These are phyloP conservation scores for Fraxinus ornus DNA, from an alignment of 305 asterid species.

Conservation along the genomic window DNA sequence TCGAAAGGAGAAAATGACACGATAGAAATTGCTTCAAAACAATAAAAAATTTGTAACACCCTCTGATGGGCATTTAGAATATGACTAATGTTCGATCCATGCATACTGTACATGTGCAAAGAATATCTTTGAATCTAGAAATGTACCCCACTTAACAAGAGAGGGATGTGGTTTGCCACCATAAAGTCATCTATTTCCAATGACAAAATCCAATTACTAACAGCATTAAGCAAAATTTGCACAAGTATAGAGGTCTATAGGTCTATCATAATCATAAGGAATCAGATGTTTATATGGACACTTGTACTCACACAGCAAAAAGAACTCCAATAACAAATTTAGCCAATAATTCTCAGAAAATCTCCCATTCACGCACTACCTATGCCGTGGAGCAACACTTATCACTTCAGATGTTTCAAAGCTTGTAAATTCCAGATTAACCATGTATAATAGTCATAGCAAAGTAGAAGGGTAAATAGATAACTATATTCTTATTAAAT, in stretches of 20 bases:
- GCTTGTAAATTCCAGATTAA: not conserved
- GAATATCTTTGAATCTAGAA: not conserved
- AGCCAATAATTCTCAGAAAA: not conserved
- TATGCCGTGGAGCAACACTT: not conserved
- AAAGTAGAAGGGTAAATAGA: not conserved
- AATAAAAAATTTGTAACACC: not conserved
- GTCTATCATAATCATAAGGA: not conserved
- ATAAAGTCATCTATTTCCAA: not conserved
- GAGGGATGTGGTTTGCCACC: not conserved
- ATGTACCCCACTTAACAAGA: not conserved
- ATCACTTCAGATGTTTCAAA: not conserved
- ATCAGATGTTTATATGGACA: not conserved
- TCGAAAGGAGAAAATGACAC: conserved; percentile 8
- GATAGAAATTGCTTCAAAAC: conserved; percentile 7
- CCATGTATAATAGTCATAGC: not conserved
- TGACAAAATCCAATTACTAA: not conserved
- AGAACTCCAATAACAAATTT: not conserved
- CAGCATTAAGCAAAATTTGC: not conserved
- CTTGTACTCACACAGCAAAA: not conserved
- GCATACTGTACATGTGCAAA: not conserved
- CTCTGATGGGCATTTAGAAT: not conserved
- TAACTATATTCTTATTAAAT: not conserved
- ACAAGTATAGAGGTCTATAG: not conserved
- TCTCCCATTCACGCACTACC: not conserved
- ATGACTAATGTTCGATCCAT: not conserved